Base-by-base conservation (phyloP, 371 early-diverging fungal genomes). In the Apophysomyces elegans region DNA sequence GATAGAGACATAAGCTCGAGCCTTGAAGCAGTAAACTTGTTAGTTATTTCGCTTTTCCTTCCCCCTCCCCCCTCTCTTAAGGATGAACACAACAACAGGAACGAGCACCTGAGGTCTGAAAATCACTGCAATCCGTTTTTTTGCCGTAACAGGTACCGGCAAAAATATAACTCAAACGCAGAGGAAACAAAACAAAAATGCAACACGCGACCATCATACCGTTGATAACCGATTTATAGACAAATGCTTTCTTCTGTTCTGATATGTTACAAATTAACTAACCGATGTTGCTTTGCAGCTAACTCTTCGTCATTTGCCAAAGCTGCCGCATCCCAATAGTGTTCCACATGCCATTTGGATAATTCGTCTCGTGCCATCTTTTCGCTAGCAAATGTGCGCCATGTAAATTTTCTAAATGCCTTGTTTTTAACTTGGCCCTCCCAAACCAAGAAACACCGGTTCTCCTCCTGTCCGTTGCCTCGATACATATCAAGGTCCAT, bases 401-500 rank as follows among this genome's bases (percentile, higher is more conserved):
- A 87, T 16, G 86, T 73, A 69, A 98, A 97, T 35, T 84, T 83
- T 56, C 86, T 84, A 75, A 97, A 98, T 56, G 84, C 74, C 39
- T 93, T 86, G 13, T 83, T 78, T 58, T 88, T 85, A 37, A 94
- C 85, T 61, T 91, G 86, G 14, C 99, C 99, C 70, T 96, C 95
- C 99, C 98, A 98, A 0, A 97, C 91, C 47, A 97, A 65, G 32
- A 82, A 76, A 73, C 99, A 99, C 59, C 84, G 83, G 76, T 96
- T 96, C 38, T 87, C 86, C 16, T 80, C 78, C 5, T 79, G 79
- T 6, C 75, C 76, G 26, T 71, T 75, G 4, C 65, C 67, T 0
- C 60, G 72, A 8, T 72, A 74, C 4, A 68, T 69, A 37, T 76
- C 81, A 0, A 76, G 70, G 6, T 68, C 85, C 73, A 74, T 76